These are phyloP conservation scores for Ceratobasidium sp. DNA, from an alignment of 1,284 basidiomycete species.

Conservation along the genomic window DNA sequence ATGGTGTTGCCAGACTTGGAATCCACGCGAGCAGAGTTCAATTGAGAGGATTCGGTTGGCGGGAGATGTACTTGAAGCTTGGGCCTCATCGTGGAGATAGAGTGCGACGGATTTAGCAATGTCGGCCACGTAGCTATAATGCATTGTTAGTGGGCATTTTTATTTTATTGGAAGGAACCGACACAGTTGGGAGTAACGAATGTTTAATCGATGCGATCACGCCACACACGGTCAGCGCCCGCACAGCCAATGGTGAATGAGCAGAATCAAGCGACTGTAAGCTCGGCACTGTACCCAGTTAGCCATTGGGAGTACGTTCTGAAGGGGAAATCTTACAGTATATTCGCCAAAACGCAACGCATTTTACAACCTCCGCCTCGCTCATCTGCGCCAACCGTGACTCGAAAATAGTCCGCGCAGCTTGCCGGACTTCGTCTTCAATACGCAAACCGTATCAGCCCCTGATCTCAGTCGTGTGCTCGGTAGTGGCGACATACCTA, in stretches of 20 bases:
- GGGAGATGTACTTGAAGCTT: slow-evolving; percentile 52
- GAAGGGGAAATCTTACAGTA: slow-evolving; percentile 58
- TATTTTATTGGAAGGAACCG: slow-evolving; percentile 45
- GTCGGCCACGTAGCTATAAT: slow-evolving; percentile 75
- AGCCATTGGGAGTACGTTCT: not conserved
- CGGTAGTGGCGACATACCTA: slow-evolving; percentile 58
- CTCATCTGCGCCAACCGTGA: slow-evolving; percentile 69
- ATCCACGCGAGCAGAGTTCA: slow-evolving; percentile 88
- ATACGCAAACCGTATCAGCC: not conserved
- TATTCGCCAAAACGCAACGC: slow-evolving; percentile 74
- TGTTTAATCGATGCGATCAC: slow-evolving; percentile 84
- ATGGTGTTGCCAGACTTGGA: slow-evolving; percentile 93
- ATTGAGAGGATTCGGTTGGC: slow-evolving; percentile 77
- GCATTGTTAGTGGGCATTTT: not conserved
- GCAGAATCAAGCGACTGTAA: slow-evolving; percentile 61
- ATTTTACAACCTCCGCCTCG: slow-evolving; percentile 66
- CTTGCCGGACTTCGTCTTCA: slow-evolving; percentile 72
- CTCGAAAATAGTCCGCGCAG: slow-evolving; percentile 77
- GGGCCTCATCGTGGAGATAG: slow-evolving; percentile 72
- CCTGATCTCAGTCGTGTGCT: not conserved
- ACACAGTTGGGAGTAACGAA: slow-evolving; percentile 76
- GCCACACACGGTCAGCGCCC: slow-evolving; percentile 81
- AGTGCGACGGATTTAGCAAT: slow-evolving; percentile 81
- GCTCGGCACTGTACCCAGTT: slow-evolving; percentile 66
- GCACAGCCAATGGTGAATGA: slow-evolving; percentile 63